phyloP scores from a whole-genome alignment of 306 rosid genomes.

The Fagus sylvatica region DNA sequence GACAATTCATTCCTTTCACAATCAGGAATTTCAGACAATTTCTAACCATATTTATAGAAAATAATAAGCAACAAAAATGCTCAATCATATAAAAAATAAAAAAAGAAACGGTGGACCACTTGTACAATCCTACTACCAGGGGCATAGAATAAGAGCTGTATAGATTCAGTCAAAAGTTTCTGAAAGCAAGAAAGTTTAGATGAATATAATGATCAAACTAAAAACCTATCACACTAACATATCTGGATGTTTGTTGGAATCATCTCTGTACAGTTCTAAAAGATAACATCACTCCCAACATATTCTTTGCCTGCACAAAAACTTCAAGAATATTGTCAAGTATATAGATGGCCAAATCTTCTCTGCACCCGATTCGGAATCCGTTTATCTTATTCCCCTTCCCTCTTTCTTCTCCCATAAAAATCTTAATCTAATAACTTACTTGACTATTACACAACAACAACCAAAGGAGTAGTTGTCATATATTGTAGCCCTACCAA shows the following conservation, averaged over 20 bases:
- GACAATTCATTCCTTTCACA: too few species aligned
- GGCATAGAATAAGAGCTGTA: background rate
- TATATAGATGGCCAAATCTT: background rate
- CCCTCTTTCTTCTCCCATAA: conserved; percentile 14
- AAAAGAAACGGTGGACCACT: background rate
- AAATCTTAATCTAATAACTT: conserved; percentile 25
- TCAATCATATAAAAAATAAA: background rate
- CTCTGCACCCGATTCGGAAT: conserved; percentile 8
- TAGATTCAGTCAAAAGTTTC: conserved; percentile 15
- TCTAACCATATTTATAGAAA: background rate
- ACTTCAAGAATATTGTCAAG: conserved; percentile 7
- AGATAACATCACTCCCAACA: conserved; percentile 19
- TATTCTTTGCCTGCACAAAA: conserved; percentile 8
- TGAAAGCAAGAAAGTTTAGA: conserved; percentile 1
- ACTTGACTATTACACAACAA: conserved; percentile 24
- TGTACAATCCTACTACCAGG: background rate
- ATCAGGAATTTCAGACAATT: too few species aligned
- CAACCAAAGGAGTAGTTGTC: conserved; percentile 12
- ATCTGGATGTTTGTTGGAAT: conserved; percentile 7
- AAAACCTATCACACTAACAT: conserved; percentile 1
- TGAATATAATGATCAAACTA: background rate
- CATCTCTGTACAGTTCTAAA: conserved; percentile 15
- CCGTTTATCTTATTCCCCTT: background rate
- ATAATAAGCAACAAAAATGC: background rate
- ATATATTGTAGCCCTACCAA: conserved; percentile 29